Base-by-base conservation (phyloP, 805 yeast species). In the Teunomyces tritomae region DNA sequence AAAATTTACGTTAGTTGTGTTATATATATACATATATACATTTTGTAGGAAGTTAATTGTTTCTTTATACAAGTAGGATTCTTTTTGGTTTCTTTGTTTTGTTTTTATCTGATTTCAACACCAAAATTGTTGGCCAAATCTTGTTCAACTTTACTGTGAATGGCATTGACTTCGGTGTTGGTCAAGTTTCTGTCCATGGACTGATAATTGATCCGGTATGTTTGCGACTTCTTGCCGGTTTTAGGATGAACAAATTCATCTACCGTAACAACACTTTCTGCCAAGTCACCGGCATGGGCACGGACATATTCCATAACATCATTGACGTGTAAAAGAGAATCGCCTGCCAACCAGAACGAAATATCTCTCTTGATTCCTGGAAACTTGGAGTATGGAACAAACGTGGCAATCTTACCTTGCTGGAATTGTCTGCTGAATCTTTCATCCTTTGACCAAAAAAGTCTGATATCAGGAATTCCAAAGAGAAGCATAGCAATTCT, bases 281-380 rank as follows among this genome's bases (percentile, higher is more conserved):
- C 95, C 49, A 90, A 71, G 66, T 89, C 96, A 3, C 94, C 95
- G 7, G 94, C 96, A 37, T 77, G 76, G 47, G 79, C 78, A 62
- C 99, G 82, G 16, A 94, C 94, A 44, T 87, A 76, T 65, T 94
- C 99, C 96, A 89, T 92, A 27, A 94, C 76, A 63, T 94, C 99
- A 63, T 94, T 94, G 53, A 83, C 87, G 59, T 92, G 97, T 33
- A 88, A 62, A 7, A 64, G 48, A 0, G 62, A 51, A 5, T 64
- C 68, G 2, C 67, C 61, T 5, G 89, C 85, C 26, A 88, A 70
- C 98, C 98, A 94, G 65, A 92, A 94, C 8, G 97, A 88, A 27
- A 91, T 82, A 62, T 94, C 99, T 67, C 98, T 77, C 24, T 73
- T 69, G 7, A 96, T 80, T 0, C 92, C 87, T 0, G 98, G 99